Base-by-base conservation (phyloP, 2,329 filamentous ascomycete species). In the Aspergillus spinulosporus region DNA sequence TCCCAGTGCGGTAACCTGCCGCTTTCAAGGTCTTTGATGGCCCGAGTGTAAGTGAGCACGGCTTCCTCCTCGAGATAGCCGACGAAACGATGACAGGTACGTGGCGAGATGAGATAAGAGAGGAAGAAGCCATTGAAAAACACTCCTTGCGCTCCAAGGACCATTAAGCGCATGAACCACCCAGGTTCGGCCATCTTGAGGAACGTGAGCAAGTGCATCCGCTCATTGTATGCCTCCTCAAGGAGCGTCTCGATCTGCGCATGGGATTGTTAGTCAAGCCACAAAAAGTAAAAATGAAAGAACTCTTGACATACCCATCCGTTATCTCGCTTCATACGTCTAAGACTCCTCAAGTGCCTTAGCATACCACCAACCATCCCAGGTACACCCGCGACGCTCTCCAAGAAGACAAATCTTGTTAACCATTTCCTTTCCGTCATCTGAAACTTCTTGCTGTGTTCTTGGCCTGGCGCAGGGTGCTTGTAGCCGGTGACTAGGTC, bases 331-430 rank as follows among this genome's bases (percentile, higher is more conserved):
- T 91, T 92, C 81, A 97, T 88, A 29, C 88, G 83, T 44, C 93
- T 82, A 67, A 97, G 82, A 62, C 88, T 92, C 69, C 88, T 86
- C 37, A 97, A 81, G 75, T 99, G 94, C 34, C 94, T 82, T 12
- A 97, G 80, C 89, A 96, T 97, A 21, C 92, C 94, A 0, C 88
- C 94, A 0, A 97, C 93, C 91, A 97, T 97, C 5, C 94, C 94
- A 0, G 94, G 94, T 0, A 97, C 94, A 34, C 92, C 94, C 9
- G 94, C 94, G 39, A 99, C 90, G 48, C 88, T 92, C 74, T 99
- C 94, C 34, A 99, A 82, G 74, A 99, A 99, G 64, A 99, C 84
- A 69, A 96, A 93, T 5, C 93, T 84, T 48, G 89, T 84, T 65
- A 97, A 81, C 88, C 94, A 99, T 76, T 97, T 94, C 4, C 87